Evolutionary conservation across 192 early-diverging fungal genomes (phyloP).

Genomic region (Pecoramyces ruminantium): DNA sequence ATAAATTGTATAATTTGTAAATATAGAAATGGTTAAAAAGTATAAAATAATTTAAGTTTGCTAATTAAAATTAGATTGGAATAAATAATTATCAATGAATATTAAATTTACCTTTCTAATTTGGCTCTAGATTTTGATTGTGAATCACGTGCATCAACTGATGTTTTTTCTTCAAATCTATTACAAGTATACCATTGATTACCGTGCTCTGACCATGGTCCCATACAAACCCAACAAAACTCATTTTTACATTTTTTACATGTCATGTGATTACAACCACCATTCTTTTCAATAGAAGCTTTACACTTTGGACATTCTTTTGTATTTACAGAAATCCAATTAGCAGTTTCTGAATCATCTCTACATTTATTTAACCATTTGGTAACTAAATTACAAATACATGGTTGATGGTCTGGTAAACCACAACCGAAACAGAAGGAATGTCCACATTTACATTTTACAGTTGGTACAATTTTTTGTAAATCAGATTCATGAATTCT

Average conservation of each 20-base stretch:
- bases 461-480: constrained; percentile 62
- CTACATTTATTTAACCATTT: constrained; percentile 87
- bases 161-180: constrained; percentile 81
- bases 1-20: too few relatives aligned
- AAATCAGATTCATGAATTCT: constrained; percentile 51
- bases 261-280: constrained; percentile 99
- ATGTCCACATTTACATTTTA: constrained; percentile 60
- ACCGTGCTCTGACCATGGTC: constrained; percentile 93
- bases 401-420: constrained; percentile 66
- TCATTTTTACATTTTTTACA: constrained; percentile 94
- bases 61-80: too few relatives aligned
- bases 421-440: constrained; percentile 90
- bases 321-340: constrained; percentile 89
- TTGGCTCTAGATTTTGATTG: constrained; percentile 72
- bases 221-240: constrained; percentile 99
- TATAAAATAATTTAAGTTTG: too few relatives aligned
- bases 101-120: constrained; percentile 87
- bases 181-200: constrained; percentile 95
- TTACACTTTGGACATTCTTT: constrained; percentile 93
- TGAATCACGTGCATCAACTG: constrained; percentile 66
- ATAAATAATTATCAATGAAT: too few relatives aligned
- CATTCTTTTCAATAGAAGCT: constrained; percentile 97
- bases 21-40: too few relatives aligned
- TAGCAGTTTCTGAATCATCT: constrained; percentile 95
- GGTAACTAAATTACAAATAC: constrained; percentile 64